These are phyloP conservation scores for Scorias spongiosa DNA, from an alignment of 2,329 filamentous ascomycete genomes.

Conservation along the genomic window DNA sequence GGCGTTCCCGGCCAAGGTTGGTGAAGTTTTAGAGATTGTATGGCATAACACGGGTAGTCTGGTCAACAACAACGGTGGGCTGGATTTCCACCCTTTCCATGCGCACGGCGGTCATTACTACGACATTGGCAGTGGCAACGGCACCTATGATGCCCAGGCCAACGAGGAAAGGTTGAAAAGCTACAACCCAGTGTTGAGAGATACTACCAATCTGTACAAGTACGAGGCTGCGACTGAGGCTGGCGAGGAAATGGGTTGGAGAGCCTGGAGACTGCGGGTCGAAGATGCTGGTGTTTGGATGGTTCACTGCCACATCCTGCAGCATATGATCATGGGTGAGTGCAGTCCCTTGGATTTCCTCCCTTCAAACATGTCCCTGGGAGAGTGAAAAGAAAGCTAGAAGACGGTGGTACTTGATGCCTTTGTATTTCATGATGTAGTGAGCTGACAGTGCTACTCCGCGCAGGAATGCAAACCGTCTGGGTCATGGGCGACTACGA, in stretches of 20 bases:
- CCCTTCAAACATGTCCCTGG: too few relatives aligned
- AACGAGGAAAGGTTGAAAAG: conserved; percentile 31
- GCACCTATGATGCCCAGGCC: conserved; percentile 34
- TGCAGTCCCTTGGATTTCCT: not conserved
- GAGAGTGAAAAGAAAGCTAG: too few relatives aligned
- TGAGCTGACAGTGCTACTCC: not conserved
- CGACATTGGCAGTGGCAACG: conserved; percentile 39
- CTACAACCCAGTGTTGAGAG: conserved; percentile 27
- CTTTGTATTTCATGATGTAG: not conserved
- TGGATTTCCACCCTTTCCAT: conserved; percentile 40
- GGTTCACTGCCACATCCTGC: conserved; percentile 45
- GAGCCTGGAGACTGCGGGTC: conserved; percentile 44
- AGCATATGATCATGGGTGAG: conserved; percentile 42
- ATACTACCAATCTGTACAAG: conserved; percentile 41
- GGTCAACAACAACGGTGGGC: conserved; percentile 17
- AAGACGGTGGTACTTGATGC: too few relatives aligned
- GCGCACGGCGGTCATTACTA: conserved; percentile 39
- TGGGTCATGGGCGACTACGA: conserved; percentile 31
- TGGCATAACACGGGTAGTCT: conserved; percentile 21
- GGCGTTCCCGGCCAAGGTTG: conserved; percentile 38
- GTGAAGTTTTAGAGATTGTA: conserved; percentile 36
- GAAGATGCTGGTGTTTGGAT: conserved; percentile 42
- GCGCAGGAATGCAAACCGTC: conserved; percentile 27
- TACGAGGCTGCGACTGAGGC: conserved; percentile 31
- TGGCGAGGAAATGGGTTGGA: conserved; percentile 38